These are phyloP conservation scores for Rhodofomes roseus DNA, from an alignment of 1,284 basidiomycete species.

Conservation along the genomic window DNA sequence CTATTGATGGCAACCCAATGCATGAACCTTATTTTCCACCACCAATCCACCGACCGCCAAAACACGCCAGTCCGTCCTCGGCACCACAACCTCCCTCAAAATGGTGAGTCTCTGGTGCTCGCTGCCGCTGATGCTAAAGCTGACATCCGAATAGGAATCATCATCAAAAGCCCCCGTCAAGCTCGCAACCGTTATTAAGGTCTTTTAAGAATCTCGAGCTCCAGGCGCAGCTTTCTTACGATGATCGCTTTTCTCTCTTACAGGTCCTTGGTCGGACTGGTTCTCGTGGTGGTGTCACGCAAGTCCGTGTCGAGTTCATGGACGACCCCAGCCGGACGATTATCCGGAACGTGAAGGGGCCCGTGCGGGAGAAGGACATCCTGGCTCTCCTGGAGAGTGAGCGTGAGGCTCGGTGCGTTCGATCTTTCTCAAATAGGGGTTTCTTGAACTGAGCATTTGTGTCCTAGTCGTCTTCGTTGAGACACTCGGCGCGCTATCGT, in stretches of 20 bases:
- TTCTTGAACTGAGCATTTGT: conserved; percentile 6
- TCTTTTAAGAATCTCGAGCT: conserved; percentile 25
- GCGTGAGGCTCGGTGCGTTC: conserved; percentile 96
- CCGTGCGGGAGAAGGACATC: conserved; percentile 96
- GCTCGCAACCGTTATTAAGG: conserved; percentile 95
- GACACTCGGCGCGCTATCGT: conserved; percentile 13
- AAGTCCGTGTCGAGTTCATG: conserved; percentile 99
- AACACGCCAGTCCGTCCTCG: conserved; percentile 23
- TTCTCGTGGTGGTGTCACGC: conserved; percentile 98
- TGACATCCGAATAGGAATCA: conserved; percentile 51
- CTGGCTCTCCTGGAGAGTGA: conserved; percentile 97
- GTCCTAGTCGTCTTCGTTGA: conserved; percentile 40
- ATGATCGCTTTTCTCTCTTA: conserved; percentile 5
- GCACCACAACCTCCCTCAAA: conserved; percentile 17
- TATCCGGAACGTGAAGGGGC: conserved; percentile 99
- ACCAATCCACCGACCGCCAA: conserved; percentile 25
- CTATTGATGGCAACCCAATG: conserved; percentile 13
- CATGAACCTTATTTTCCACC: conserved; percentile 27
- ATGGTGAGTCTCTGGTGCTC: conserved; percentile 19
- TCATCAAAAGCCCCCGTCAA: conserved; percentile 90
- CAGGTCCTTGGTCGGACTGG: conserved; percentile 98
- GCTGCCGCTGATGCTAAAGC: not conserved
- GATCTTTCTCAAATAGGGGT: not conserved
- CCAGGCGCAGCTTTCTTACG: conserved; percentile 5
- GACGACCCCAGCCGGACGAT: conserved; percentile 95